Base-by-base conservation (phyloP, 306 rosid species). In the Quercus bicolor region DNA sequence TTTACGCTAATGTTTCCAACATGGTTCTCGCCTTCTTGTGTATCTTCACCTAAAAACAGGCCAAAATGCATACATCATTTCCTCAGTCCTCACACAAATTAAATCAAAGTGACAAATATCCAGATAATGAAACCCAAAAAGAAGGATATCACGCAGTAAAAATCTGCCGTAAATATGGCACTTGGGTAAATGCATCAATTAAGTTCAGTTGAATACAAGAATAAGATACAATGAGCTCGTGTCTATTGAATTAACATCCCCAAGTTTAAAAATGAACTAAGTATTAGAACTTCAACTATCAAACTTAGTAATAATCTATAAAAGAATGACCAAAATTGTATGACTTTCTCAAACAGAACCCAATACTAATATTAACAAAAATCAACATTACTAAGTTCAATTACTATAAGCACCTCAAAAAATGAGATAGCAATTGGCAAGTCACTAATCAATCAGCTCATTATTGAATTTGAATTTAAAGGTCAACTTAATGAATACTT, bases 41-140 rank as follows among this genome's bases (percentile, higher is more conserved):
- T 13, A 72, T 86, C 92, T 75, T 86, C 97, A 79, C 97, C 98
- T 94, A 77, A 73, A 77, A 62, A 79, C 12, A 59, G 79, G 28
- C 74, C 85, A 84, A 70, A 43, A 72, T 70, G 70, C 70, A 29
- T n/a, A 70, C 57, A 79, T 78, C 33, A 69, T 43, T 78, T 55
- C 78, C 85, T 4, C 37, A 80, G 76, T 55, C 78, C 85, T 4
- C 37, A 78, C 4, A 66, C 29, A 54, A 75, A 77, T 15, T 6
- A 5, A 74, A 74, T 53, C 61, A 61, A 79, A 24, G 53, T 57
- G 4, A 55, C 52, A 73, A 12, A 16, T 52, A 53, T 4, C 65
- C 52, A 73, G 15, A 16, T 52, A 48, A 28, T 9, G 34, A 72
- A 77, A 64, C 56, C 74, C 40, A 69, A 37, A 66, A 74, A 70